Base-by-base conservation (phyloP, 345 rosid genomes). In the Raphanus sativus region DNA sequence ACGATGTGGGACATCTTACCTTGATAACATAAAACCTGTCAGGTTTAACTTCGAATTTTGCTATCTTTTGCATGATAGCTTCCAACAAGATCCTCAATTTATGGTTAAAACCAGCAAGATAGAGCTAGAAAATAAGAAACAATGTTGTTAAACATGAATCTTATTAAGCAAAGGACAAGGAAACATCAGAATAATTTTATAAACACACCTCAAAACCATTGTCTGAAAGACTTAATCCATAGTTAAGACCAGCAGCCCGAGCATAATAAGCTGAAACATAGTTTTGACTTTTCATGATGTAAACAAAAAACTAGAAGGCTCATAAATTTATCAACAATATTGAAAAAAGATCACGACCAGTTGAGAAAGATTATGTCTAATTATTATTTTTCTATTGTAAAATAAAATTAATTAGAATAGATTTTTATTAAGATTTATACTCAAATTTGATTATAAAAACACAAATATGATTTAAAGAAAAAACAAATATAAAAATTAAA, bases 201-300 rank as follows among this genome's bases (percentile, higher is more conserved):
- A 65, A 65, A 13, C 61, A 29, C 25, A 91, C 96, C 98, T 87
- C 82, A 83, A 94, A 90, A 70, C 97, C 97, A 75, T 81, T 58
- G 11, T 75, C 81, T n/a, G 86, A 76, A 5, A 72, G 78, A 67
- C 15, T 48, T 81, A 91, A 77, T 42, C 52, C 58, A 60, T 89
- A 94, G 74, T 73, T 8, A 73, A 94, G 89, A 67, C 97, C 97
- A 84, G 97, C 97, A 84, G 82, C 85, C 78, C 83, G 81, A 24
- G 97, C 98, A 86, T 89, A 85, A 77, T 54, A 94, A 75, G 94
- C 97, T 94, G 91, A 67, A 81, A 87, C 63, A 82, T 50, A 77
- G 40, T 33, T 33, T 33, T 33, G 7, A 33, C 1, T 33, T 33
- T 33, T 33, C 36, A 26, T 24, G 24, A 30, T 29, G 13, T 3